Percentiles rank a stretch among this genome's conserved stretches.
Evolutionary conservation across 2,329 filamentous ascomycete genomes (phyloP).

Genomic region (Hypoxylon sp.): DNA sequence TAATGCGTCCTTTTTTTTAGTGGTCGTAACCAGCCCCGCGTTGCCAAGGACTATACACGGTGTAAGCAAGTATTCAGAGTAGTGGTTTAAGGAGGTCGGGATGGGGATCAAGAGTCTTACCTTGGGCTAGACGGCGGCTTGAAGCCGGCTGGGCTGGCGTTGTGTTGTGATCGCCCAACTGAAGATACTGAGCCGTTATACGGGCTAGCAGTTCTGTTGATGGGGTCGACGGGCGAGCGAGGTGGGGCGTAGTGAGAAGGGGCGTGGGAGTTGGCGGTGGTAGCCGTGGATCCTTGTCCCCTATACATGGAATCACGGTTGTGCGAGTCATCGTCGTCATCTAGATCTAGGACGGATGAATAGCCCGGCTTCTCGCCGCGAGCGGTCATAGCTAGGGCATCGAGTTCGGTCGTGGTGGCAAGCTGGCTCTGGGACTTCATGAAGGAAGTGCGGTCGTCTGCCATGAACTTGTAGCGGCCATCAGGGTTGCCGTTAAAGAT

Average conservation of each 20-base stretch:
- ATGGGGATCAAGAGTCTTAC: constrained; percentile 52
- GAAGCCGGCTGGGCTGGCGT: constrained; percentile 52
- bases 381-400: constrained; percentile 89
- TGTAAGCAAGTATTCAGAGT: constrained; percentile 38
- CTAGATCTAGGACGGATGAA: constrained; percentile 73
- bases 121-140: constrained; percentile 52
- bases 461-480: constrained; percentile 95
- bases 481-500: constrained; percentile 95
- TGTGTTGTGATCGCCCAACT: constrained; percentile 55
- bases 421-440: constrained; percentile 95
- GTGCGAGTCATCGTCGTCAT: constrained; percentile 80
- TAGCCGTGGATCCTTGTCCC: constrained; percentile 55
- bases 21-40: constrained; percentile 68
- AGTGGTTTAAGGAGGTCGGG: not conserved
- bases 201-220: constrained; percentile 55
- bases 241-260: constrained; percentile 55
- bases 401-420: constrained; percentile 83
- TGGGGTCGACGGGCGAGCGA: constrained; percentile 63
- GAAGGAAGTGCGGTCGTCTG: constrained; percentile 94
- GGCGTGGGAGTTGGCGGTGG: constrained; percentile 50
- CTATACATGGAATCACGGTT: constrained; percentile 70
- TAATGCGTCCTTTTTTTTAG: constrained; percentile 11
- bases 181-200: constrained; percentile 52
- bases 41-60: constrained; percentile 63
- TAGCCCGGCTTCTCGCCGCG: constrained; percentile 81